phyloP scores from a whole-genome alignment of 495 filamentous ascomycete species.

The Copromyces sp. region DNA sequence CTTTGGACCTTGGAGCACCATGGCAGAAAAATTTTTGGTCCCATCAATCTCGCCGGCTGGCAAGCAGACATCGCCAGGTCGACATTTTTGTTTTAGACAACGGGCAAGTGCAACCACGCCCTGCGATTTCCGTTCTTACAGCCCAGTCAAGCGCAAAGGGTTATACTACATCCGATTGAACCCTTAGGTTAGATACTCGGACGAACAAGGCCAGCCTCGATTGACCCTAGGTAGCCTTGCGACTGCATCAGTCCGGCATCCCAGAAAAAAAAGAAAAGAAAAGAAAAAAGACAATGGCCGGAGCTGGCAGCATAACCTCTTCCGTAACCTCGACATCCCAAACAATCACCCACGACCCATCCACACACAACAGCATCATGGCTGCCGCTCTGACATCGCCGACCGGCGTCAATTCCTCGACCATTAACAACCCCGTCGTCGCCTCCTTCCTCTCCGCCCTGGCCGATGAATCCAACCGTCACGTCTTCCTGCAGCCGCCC shows the following conservation, averaged over 20 bases:
- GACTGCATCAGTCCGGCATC: background rate
- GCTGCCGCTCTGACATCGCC: conserved; percentile 15
- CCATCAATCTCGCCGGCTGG: background rate
- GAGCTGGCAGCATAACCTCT: conserved; percentile 36
- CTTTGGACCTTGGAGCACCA: background rate
- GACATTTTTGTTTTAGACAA: background rate
- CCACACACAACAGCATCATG: conserved; percentile 30
- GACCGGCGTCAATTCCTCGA: conserved; percentile 7
- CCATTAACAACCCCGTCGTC: conserved; percentile 25
- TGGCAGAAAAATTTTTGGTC: background rate
- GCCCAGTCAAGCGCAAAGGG: background rate
- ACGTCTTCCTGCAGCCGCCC: conserved; percentile 63
- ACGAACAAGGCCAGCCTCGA: background rate
- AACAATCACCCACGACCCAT: conserved; percentile 36
- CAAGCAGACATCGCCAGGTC: background rate
- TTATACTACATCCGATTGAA: background rate
- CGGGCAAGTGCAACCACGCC: background rate
- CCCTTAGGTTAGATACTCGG: background rate
- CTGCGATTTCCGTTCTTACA: background rate
- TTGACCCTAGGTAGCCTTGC: background rate
- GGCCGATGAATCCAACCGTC: conserved; percentile 36
- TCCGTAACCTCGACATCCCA: conserved; percentile 47
- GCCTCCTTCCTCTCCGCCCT: conserved; percentile 36
- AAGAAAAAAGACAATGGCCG: conserved; percentile 34
- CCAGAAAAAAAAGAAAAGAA: background rate